Evolutionary conservation across 2,329 filamentous ascomycete species (phyloP).

Genomic region (Tolypocladium tundrense): DNA sequence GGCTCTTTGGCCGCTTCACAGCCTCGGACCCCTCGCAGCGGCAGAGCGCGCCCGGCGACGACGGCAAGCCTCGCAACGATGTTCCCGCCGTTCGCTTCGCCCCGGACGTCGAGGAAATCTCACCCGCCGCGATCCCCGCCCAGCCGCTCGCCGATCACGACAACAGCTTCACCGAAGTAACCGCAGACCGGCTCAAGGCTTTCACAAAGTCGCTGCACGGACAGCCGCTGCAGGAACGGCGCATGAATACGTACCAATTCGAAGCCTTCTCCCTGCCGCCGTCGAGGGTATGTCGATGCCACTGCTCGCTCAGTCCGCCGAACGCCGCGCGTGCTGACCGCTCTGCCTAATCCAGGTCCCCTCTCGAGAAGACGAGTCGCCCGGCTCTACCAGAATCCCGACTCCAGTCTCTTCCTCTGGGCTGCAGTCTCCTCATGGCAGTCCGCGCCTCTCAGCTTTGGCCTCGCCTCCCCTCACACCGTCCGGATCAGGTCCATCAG

Average conservation of each 20-base stretch:
- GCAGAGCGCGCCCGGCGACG: constrained; percentile 1
- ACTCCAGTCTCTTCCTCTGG: constrained; percentile 57
- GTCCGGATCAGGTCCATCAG: constrained; percentile 52
- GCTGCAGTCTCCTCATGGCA: constrained; percentile 55
- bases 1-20: not conserved
- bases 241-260: constrained; percentile 80
- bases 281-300: constrained; percentile 56
- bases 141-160: constrained; percentile 13
- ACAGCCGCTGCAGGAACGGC: constrained; percentile 66
- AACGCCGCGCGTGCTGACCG: not conserved
- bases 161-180: constrained; percentile 29
- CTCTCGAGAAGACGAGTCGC: constrained; percentile 50
- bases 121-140: constrained; percentile 31
- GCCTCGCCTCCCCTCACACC: constrained; percentile 87
- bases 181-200: constrained; percentile 56
- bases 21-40: not conserved
- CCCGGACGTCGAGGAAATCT: constrained; percentile 59
- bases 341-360: constrained; percentile 32
- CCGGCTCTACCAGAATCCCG: constrained; percentile 51
- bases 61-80: constrained; percentile 12
- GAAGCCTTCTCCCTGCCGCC: constrained; percentile 82
- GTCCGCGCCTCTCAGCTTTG: constrained; percentile 59
- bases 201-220: constrained; percentile 64
- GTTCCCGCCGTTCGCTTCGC: constrained; percentile 58
- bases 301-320: constrained; percentile 1